Conservation (phyloP, 192 early-diverging fungal genomes). For the Coemansia sp. region DNA sequence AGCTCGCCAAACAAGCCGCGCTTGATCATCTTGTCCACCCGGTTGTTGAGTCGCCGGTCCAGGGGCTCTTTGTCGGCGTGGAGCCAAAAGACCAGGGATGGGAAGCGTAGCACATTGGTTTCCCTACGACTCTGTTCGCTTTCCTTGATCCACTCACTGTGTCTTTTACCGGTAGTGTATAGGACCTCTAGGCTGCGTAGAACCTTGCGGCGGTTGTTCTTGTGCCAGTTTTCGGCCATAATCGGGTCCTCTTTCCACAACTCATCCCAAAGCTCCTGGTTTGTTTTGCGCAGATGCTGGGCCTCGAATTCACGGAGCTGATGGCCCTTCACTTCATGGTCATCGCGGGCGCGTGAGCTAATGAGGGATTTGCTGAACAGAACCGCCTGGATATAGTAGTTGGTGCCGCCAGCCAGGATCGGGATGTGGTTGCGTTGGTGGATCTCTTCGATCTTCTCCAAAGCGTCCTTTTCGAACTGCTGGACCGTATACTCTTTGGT, state of each 20-base stretch:
- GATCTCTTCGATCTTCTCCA: conserved; percentile 69
- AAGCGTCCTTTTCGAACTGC: conserved; percentile 77
- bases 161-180: conserved; percentile 62
- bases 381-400: conserved; percentile 93
- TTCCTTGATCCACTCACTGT: conserved; percentile 68
- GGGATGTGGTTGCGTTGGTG: conserved; percentile 65
- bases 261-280: conserved; percentile 58
- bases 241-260: conserved; percentile 69
- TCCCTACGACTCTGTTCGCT: conserved; percentile 53
- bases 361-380: conserved; percentile 73
- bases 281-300: conserved; percentile 22
- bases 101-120: conserved; percentile 52
- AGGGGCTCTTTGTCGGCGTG: conserved; percentile 64
- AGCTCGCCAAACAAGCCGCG: conserved; percentile 54
- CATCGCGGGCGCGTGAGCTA: conserved; percentile 9
- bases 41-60: conserved; percentile 70
- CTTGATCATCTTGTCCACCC: conserved; percentile 84
- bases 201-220: conserved; percentile 81
- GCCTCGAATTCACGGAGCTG: conserved; percentile 11
- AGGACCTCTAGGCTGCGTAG: conserved; percentile 79
- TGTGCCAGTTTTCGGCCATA: conserved; percentile 89
- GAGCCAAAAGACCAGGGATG: conserved; percentile 81
- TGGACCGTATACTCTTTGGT: conserved; percentile 79
- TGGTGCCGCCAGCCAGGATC: conserved; percentile 91
- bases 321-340: background rate